phyloP scores from a whole-genome alignment of 306 rosid genomes.

The Quillaja saponaria region DNA sequence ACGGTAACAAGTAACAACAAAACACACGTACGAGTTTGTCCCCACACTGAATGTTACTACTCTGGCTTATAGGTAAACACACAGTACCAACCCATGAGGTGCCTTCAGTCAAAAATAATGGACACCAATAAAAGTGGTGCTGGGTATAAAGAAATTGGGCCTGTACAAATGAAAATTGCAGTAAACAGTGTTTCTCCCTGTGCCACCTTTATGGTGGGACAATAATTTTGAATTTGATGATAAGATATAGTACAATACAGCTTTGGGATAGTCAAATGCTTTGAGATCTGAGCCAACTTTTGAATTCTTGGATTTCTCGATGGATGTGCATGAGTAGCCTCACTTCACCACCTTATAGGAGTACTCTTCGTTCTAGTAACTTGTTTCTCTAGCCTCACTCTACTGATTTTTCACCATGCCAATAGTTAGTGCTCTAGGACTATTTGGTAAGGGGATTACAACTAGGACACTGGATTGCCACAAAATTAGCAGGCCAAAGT shows the following conservation, averaged over 20 bases:
- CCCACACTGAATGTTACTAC: not conserved
- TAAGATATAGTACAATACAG: slow-evolving; percentile 21
- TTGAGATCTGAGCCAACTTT: slow-evolving; percentile 50
- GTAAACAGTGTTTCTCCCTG: slow-evolving; percentile 12
- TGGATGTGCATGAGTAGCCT: slow-evolving; percentile 35
- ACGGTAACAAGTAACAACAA: not conserved
- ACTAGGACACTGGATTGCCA: too few species aligned
- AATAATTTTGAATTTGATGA: slow-evolving; percentile 26
- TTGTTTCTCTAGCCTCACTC: too few species aligned
- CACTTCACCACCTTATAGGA: not conserved
- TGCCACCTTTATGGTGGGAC: slow-evolving; percentile 17
- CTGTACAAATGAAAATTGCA: not conserved
- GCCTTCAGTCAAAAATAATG: slow-evolving; percentile 27
- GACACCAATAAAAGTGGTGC: slow-evolving; percentile 4
- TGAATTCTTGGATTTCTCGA: slow-evolving; percentile 32
- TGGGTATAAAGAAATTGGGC: not conserved
- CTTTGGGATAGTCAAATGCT: slow-evolving; percentile 30
- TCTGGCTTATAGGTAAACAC: not conserved
- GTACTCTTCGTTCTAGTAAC: too few species aligned
- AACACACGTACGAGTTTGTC: slow-evolving; percentile 30
- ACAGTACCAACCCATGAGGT: not conserved
- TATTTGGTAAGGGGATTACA: too few species aligned
- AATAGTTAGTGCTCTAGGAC: too few species aligned
- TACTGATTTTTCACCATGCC: too few species aligned
- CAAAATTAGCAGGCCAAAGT: too few species aligned